Base-by-base conservation (phyloP, 1,284 basidiomycete genomes). In the Ustilago shanxiensis region DNA sequence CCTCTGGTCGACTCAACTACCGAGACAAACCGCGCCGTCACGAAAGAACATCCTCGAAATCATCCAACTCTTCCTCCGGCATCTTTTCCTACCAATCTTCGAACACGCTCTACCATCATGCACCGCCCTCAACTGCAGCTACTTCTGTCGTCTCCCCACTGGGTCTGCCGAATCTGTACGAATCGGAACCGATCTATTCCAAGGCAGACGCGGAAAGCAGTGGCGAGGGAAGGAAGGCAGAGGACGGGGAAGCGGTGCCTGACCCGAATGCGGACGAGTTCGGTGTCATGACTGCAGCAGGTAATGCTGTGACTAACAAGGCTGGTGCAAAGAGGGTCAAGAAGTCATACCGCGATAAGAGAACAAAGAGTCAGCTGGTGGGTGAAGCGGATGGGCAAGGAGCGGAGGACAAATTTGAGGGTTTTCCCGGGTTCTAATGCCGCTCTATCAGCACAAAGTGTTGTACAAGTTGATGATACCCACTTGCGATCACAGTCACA, bases 21-120 rank as follows among this genome's bases (percentile, higher is more conserved):
- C 72, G 80, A 50, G 80, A 81, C 28, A 57, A 61, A 31, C 79
- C 80, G n/a, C 39, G 80, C 18, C 58, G 79, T 3, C 79, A 80
- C 72, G 72, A 80, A 69, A 66, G 69, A 24, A 75, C 70, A 7
- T 47, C 55, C 8, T 69, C 63, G 24, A 66, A 63, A 31, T 69
- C 74, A 1, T 68, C 69, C 66, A 72, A 62, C 33, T 72, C 70
- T 14, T 72, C 70, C 18, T 60, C 74, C 1, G 74, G 74, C 20
- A 54, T 68, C 24, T 68, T 62, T 20, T 67, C 65, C 9, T 58
- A 61, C 8, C 64, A 62, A 2, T 65, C 57, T 5, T 59, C 57
- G 14, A 66, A 60, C 41, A 44, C 58, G 3, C 24, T 70, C 0
- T 60, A 63, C 9, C 60, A 51, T 1, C 60, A 63, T 13, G 57